These are phyloP conservation scores for Chlamydomonas sp. DNA, from an alignment of 139 green algal genomes.

Conservation along the genomic window DNA sequence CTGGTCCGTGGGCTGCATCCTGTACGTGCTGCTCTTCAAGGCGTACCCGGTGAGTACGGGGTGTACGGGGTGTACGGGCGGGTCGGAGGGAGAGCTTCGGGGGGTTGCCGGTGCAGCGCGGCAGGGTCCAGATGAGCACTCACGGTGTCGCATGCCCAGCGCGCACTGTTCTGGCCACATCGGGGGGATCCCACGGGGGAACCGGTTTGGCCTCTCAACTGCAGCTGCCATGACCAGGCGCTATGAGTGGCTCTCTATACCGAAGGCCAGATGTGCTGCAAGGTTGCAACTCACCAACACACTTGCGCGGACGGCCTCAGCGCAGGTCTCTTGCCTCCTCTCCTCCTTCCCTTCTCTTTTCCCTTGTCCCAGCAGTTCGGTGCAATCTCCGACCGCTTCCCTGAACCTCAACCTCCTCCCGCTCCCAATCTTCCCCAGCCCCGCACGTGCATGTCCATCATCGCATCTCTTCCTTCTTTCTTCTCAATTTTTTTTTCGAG, in stretches of 20 bases:
- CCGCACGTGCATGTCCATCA: no score
- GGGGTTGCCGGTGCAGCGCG: not conserved
- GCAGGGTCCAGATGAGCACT: no score
- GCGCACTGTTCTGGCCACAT: no score
- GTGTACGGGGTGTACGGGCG: not conserved
- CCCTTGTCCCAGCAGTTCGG: slow-evolving; percentile 88
- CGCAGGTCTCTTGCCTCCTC: not conserved
- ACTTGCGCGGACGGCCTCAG: not conserved
- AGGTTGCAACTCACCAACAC: not conserved
- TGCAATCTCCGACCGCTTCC: slow-evolving; percentile 42
- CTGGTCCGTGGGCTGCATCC: slow-evolving; percentile 34
- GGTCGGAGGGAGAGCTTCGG: not conserved
- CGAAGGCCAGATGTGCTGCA: not conserved
- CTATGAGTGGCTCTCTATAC: no score
- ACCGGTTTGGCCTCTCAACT: no score
- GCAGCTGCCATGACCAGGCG: no score
- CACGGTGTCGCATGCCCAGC: no score
- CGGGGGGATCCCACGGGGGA: no score
- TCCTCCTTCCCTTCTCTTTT: not conserved
- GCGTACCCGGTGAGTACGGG: slow-evolving; percentile 27
- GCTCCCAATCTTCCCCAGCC: no score
- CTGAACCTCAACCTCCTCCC: no score
- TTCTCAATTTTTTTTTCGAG: no score
- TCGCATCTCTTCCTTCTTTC: no score
- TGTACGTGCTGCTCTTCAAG: slow-evolving; percentile 41